Percentiles rank a stretch among this genome's conserved stretches.
Conservation (phyloP, 2,329 filamentous ascomycete genomes). For the Colletotrichum phormii region DNA sequence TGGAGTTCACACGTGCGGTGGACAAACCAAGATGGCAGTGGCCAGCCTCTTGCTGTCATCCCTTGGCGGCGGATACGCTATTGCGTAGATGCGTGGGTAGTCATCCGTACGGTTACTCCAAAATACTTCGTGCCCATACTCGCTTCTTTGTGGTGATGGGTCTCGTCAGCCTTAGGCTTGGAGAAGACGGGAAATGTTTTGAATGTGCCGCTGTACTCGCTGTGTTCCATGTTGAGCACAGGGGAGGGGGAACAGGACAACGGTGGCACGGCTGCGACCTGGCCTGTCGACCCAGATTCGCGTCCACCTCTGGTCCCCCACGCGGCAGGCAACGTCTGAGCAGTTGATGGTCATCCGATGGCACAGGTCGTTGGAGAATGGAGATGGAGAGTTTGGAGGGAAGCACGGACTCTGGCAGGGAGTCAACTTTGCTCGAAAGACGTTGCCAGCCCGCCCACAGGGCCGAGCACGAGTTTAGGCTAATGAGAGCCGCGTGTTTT, state of each 20-base stretch:
- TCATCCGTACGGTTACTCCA: no score
- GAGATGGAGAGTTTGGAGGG: background rate
- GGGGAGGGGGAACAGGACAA: background rate
- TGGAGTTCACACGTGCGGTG: constrained; percentile 21
- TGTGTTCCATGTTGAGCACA: background rate
- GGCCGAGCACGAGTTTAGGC: constrained; percentile 22
- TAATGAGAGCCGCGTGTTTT: constrained; percentile 25
- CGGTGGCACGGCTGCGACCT: constrained; percentile 10
- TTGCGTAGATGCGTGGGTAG: background rate
- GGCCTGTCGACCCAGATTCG: constrained; percentile 15
- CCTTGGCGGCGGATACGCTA: constrained; percentile 4
- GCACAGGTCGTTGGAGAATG: background rate
- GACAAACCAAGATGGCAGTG: constrained; percentile 12
- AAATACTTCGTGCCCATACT: background rate
- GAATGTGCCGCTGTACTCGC: background rate
- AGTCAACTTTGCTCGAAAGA: constrained; percentile 9
- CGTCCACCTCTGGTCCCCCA: constrained; percentile 22
- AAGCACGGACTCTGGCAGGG: constrained; percentile 12
- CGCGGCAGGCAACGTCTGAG: constrained; percentile 27
- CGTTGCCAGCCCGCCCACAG: background rate
- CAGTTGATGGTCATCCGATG: constrained; percentile 26
- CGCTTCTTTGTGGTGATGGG: constrained; percentile 9
- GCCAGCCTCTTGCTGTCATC: constrained; percentile 17
- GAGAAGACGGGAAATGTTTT: constrained; percentile 15
- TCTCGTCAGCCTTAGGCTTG: constrained; percentile 31